A percentile compares a stretch with the other conserved stretches of the same genome.
These are phyloP conservation scores for Cystobasidium sp. DNA, from an alignment of 1,284 basidiomycete species.

Conservation along the genomic window DNA sequence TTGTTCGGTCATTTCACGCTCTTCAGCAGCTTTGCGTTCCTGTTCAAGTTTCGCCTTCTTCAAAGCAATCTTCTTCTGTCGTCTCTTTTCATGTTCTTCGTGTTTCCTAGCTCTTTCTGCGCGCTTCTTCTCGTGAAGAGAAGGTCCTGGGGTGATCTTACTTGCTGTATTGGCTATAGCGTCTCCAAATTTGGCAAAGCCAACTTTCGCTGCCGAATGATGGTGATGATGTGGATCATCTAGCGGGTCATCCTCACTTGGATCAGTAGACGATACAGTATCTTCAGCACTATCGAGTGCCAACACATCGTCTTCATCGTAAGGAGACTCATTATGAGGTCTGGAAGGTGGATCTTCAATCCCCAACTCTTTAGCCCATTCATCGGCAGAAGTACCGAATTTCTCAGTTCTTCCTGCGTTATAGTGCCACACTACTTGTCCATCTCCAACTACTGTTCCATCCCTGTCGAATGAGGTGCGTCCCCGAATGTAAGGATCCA, in stretches of 20 bases:
- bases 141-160: constrained; percentile 30
- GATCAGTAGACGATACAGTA: constrained; percentile 21
- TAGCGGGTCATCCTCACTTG: constrained; percentile 35
- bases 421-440: constrained; percentile 34
- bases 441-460: constrained; percentile 42
- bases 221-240: constrained; percentile 42
- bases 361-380: constrained; percentile 28
- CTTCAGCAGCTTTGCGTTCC: constrained; percentile 11
- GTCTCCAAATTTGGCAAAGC: constrained; percentile 38
- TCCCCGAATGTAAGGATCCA: constrained; percentile 34
- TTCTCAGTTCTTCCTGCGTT: constrained; percentile 35
- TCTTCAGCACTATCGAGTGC: constrained; percentile 31
- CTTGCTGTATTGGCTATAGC: constrained; percentile 33
- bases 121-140: constrained; percentile 22
- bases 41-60: constrained; percentile 23
- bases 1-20: constrained; percentile 12
- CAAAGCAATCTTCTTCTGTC: constrained; percentile 24
- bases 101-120: constrained; percentile 10
- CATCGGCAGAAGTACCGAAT: constrained; percentile 35
- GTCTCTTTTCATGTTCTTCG: constrained; percentile 34
- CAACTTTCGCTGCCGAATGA: constrained; percentile 36
- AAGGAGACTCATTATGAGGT: constrained; percentile 32
- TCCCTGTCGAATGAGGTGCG: constrained; percentile 20
- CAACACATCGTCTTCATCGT: constrained; percentile 14
- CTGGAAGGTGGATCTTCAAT: constrained; percentile 33